These are phyloP conservation scores for Solanum ahanhuiri DNA, from an alignment of 257 asterid species.

Conservation along the genomic window DNA sequence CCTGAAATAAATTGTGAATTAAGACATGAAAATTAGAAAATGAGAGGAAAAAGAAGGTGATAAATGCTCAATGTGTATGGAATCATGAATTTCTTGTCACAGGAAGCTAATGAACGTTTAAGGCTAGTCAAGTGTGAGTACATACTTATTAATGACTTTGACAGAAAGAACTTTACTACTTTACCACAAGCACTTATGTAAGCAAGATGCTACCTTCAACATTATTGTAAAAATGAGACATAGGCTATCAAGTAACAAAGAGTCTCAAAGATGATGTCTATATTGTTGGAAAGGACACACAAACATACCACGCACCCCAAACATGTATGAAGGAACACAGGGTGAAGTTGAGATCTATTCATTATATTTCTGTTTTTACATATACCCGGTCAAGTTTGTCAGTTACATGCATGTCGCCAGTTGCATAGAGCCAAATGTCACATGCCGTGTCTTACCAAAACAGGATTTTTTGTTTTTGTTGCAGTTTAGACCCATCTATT, in stretches of 20 bases:
- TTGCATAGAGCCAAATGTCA: background rate
- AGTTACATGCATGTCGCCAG: background rate
- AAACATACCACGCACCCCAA: background rate
- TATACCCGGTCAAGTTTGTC: background rate
- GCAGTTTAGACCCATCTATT: background rate
- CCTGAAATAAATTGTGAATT: constrained; percentile 31
- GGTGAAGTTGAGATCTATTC: background rate
- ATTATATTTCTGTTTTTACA: background rate
- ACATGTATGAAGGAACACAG: background rate
- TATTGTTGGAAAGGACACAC: background rate
- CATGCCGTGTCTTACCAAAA: background rate
- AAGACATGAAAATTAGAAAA: background rate
- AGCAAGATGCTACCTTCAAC: background rate
- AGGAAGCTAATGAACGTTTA: background rate
- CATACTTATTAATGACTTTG: background rate
- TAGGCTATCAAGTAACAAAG: background rate
- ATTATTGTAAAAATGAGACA: background rate
- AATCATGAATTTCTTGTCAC: background rate
- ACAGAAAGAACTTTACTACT: background rate
- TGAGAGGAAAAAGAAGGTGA: background rate
- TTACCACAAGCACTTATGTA: background rate
- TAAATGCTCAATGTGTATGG: background rate
- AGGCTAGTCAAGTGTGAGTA: background rate
- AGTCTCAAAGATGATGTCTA: background rate
- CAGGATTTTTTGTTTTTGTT: background rate